Evolutionary conservation across 2,329 filamentous ascomycete species (phyloP), one percentile per base, ranked within the genome.

Genomic region (Rugonectria rugulosa): DNA sequence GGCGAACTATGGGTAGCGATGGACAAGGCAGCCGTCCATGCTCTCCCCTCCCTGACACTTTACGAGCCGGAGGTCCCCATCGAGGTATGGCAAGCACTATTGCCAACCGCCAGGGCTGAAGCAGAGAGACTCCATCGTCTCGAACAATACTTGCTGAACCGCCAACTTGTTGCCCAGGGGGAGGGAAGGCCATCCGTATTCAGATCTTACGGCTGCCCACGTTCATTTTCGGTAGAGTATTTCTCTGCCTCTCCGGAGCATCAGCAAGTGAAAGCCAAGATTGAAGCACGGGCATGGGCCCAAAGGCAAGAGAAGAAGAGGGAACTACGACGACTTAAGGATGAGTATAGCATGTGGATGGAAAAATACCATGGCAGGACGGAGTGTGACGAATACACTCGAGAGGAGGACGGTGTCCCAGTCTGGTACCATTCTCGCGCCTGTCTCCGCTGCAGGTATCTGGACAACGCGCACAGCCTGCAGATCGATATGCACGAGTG

Each of bases 1-100:
- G 60, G 85, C 3, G 83, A 88, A 49, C 66, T 88, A 0, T 89
- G 86, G 86, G 65, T 83, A 7, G 81, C 81, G 0, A 76, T 79
- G 9, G 85, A 89, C 56, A 79, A 72, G 45, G 72, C 73, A 2
- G 78, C 79, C 1, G 70, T 74, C 2, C 12, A 51, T 1, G 51
- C 70, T 0, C 71, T 75, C n/a, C 70, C 75, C 0, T 56, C 83
- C 5, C 63, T 88, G 0, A 7, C 6, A 0, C 66, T 82, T 0
- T 88, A 84, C 56, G 65, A 75, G 6, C 73, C 79, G 0, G 77
- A 77, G 4, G 65, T 88, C 1, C 73, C 75, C 0, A 10, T 47
- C 0, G 37, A 61, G 0, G 49, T 81, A 0, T 73, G 83, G 3
- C 69, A 79, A 20, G 73, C 70, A 2, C 70, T 88, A 0, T 46